Base-by-base conservation (phyloP, 768 basidiomycete genomes). In the Clavulina sp. region DNA sequence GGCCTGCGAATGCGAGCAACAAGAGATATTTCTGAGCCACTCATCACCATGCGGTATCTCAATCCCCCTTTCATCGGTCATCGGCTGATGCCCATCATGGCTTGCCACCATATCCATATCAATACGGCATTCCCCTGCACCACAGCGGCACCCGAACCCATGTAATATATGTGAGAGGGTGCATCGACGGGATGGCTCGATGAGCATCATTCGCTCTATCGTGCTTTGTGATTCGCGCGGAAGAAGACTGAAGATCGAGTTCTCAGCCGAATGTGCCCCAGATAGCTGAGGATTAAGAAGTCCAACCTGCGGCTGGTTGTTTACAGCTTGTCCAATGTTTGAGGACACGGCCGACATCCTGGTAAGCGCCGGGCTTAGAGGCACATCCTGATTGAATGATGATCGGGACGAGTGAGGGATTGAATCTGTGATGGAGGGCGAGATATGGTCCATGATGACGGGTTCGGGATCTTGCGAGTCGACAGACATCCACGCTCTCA, bases 231-330 rank as follows among this genome's bases (percentile, higher is more conserved):
- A 79, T 67, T 99, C 93, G 51, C 95, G 81, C 1, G 95, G 95
- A 24, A 99, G 73, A 6, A 97, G 72, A 19, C 93, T 79, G 73
- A 99, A 97, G 61, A 99, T 95, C 5, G 88, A 91, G 63, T 97
- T 93, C 28, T 86, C 80, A 19, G 84, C 81, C n/a, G n/a, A n/a
- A n/a, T n/a, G n/a, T n/a, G n/a, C n/a, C n/a, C n/a, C n/a, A n/a
- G n/a, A n/a, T n/a, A n/a, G n/a, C n/a, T n/a, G n/a, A n/a, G n/a
- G n/a, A n/a, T n/a, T n/a, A n/a, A n/a, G n/a, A 84, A 81, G 51
- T 74, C 74, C 23, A 74, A n/a, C n/a, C n/a, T n/a, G n/a, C n/a
- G n/a, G n/a, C n/a, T n/a, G n/a, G n/a, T n/a, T n/a, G n/a, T n/a
- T n/a, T n/a, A n/a, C n/a, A n/a, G n/a, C n/a, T n/a, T n/a, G n/a